These are phyloP conservation scores for Cenchrus fungigraminus DNA, from an alignment of 176 grass and related monocot genomes.

Conservation along the genomic window DNA sequence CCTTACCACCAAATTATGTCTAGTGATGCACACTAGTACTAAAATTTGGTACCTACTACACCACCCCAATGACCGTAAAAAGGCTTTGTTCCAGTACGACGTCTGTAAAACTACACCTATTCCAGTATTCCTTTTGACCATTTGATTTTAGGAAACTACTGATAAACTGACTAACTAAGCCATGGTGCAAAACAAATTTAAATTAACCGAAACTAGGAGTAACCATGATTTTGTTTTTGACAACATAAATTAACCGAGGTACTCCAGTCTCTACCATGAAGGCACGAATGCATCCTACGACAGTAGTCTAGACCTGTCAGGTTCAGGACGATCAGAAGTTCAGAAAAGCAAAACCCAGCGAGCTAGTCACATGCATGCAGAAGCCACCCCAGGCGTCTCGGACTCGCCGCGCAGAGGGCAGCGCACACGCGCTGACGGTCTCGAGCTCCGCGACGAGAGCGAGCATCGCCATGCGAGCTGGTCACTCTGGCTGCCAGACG, in stretches of 20 bases:
- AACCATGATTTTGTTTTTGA: background rate
- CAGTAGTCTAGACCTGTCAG: constrained; percentile 8
- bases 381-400: constrained; percentile 13
- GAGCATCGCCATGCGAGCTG: constrained; percentile 8
- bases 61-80: too few relatives aligned
- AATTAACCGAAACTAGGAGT: too few relatives aligned
- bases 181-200: too few relatives aligned
- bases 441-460: constrained; percentile 22
- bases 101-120: too few relatives aligned
- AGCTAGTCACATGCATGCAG: constrained; percentile 36
- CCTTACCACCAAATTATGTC: too few relatives aligned
- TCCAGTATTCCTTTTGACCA: too few relatives aligned
- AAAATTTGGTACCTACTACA: too few relatives aligned
- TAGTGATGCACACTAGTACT: too few relatives aligned
- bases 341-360: constrained; percentile 8
- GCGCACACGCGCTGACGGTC: constrained; percentile 13
- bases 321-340: constrained; percentile 24
- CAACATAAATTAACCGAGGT: background rate
- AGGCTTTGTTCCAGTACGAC: too few relatives aligned
- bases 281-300: background rate
- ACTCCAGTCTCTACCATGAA: background rate
- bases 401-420: background rate
- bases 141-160: too few relatives aligned
- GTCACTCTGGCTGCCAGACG: background rate
- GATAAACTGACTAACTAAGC: too few relatives aligned